A percentile compares a stretch with the other conserved stretches of the same genome.
These are phyloP conservation scores for Triticum timopheevii DNA, from an alignment of 176 grass and related monocot genomes.

Conservation along the genomic window DNA sequence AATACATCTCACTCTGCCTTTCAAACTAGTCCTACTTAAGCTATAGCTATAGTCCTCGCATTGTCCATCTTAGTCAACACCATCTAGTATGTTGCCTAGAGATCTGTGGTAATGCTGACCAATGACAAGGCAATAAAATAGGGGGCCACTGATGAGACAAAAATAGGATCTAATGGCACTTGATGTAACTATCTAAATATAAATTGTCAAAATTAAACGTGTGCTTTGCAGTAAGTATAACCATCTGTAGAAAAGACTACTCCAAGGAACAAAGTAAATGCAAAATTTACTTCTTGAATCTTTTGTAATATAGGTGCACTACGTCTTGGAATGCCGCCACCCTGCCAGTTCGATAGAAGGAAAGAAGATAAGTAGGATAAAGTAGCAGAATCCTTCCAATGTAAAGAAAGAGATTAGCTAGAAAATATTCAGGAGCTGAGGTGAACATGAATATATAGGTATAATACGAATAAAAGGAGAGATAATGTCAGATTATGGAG, in stretches of 20 bases:
- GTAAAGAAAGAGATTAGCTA: background rate
- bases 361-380: constrained; percentile 27
- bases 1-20: background rate
- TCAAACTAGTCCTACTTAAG: background rate
- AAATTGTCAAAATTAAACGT: constrained; percentile 7
- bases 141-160: background rate
- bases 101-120: background rate
- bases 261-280: background rate
- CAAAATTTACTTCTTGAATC: constrained; percentile 72
- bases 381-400: constrained; percentile 7
- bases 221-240: background rate
- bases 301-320: constrained; percentile 80
- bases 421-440: background rate
- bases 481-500: constrained; percentile 4
- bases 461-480: background rate
- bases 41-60: background rate
- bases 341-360: constrained; percentile 43
- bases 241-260: background rate
- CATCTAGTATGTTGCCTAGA: background rate
- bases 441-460: background rate
- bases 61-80: background rate
- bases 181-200: background rate
- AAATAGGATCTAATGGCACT: background rate
- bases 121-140: background rate
- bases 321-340: constrained; percentile 77